A percentile compares a stretch with the other conserved stretches of the same genome.
phyloP scores from a whole-genome alignment of 2,329 filamentous ascomycete genomes.

The Daldinia eschscholtzii region DNA sequence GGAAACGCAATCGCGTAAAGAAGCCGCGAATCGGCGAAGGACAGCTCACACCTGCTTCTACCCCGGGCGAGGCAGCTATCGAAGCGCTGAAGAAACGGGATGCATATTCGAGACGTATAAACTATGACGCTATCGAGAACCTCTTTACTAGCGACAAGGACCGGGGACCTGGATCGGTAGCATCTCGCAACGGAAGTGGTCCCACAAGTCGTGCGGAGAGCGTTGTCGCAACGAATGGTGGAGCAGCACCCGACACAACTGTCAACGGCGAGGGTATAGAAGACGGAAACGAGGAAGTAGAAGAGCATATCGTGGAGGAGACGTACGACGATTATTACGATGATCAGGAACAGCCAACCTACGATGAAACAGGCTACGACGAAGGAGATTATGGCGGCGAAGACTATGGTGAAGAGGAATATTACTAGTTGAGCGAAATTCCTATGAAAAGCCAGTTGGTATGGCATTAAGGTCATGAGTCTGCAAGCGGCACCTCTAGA shows the following conservation, averaged over 20 bases:
- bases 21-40: constrained; percentile 73
- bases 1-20: constrained; percentile 62
- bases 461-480: background rate
- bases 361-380: constrained; percentile 52
- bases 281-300: constrained; percentile 53
- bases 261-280: constrained; percentile 53
- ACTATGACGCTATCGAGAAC: constrained; percentile 73
- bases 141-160: constrained; percentile 63
- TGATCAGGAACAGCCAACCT: constrained; percentile 49
- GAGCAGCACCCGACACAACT: constrained; percentile 29
- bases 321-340: constrained; percentile 54
- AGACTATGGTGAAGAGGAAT: constrained; percentile 50
- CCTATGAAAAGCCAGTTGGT: background rate
- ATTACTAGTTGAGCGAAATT: constrained; percentile 32
- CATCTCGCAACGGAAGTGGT: constrained; percentile 60
- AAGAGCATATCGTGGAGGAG: constrained; percentile 52
- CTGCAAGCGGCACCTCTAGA: background rate
- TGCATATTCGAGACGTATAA: constrained; percentile 78
- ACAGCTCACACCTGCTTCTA: constrained; percentile 73
- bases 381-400: constrained; percentile 55
- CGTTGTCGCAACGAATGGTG: constrained; percentile 5
- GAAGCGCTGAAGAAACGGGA: constrained; percentile 75
- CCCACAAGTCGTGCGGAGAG: constrained; percentile 53
- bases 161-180: constrained; percentile 63
- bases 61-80: constrained; percentile 76